Evolutionary conservation across 371 early-diverging fungal genomes (phyloP), one percentile per base, ranked within the genome.

Genomic region (Coemansia sp.): DNA sequence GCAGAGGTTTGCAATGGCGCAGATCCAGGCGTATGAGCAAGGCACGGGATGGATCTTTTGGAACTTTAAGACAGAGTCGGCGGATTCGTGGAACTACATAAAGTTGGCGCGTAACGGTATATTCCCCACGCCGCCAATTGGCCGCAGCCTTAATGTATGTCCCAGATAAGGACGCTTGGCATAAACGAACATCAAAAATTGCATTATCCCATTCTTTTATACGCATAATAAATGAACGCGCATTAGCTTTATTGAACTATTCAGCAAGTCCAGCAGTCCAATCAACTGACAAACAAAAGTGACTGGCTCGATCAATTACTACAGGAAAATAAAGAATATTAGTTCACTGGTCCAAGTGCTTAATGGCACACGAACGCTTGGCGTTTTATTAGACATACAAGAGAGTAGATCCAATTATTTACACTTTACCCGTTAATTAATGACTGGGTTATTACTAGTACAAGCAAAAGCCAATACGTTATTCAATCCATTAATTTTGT

Each of bases 51-150:
- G 91, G 91, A 87, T 90, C 68, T 90, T 88, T 60, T 92, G 92
- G 92, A 90, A 89, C 67, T 91, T 89, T 59, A 92, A 91, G 74
- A 86, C 92, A 0, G 90, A 92, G 67, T 68, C 83, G 16, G 86
- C 89, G 50, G 87, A 88, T 8, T 84, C 89, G 26, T 92, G 91
- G 92, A 86, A 89, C 59, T 91, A 88, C 64, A 81, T 88, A 7
- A 78, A 86, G 56, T 82, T 81, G 58, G 81, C 66, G 1, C 44
- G 59, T 9, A 56, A 51, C 16, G 78, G 78, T 2, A 78, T 78
- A 16, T 69, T 78, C 7, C 75, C 78, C 1, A 69, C 59, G 42
- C 67, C 64, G 21, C 74, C 78, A 2, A 25, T 58, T 51, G 75
- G 75, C 9, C 18, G 37, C 5, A n/a, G 40, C n/a, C 63, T 64